Base-by-base conservation (phyloP, 345 rosid species). In the Cardamine occulta region DNA sequence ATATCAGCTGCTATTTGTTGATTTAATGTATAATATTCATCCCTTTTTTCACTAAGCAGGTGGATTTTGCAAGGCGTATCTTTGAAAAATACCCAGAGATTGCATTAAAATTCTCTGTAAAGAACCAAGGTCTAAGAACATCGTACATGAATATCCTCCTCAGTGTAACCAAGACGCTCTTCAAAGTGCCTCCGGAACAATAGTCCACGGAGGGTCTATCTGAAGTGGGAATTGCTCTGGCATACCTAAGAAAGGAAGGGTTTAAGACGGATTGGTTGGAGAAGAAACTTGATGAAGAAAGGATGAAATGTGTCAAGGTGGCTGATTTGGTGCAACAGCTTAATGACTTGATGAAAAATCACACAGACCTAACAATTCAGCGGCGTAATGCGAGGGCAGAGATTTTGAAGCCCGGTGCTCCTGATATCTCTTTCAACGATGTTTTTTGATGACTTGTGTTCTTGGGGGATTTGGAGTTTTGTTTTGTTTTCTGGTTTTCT, bases 241-340 rank as follows among this genome's bases (percentile, higher is more conserved):
- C 24, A 40, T 45, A 42, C 23, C 35, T 74, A 45, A 45, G 2
- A 21, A 31, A 1, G 6, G 62, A 3, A 3, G 72, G 72, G 15
- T 57, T 74, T 24, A 15, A 13, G 57, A 4, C 58, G 14, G 59
- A 74, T 24, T 74, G 72, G 77, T 10, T 64, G 56, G 53, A 55
- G 18, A 54, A 40, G 47, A 64, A 73, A 23, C 31, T 73, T 28
- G 63, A 52, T 28, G 40, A 61, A 23, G 52, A 13, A 14, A 23
- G 23, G 40, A 34, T 14, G 28, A 51, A n/a, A 53, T 11, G 4
- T 19, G 44, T 11, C 19, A 44, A 19, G 45, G 19, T 21, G 44
- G 2, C 2, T 5, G 61, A 53, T 15, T 2, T 68, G 2, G 17
- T 5, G 7, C 2, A 68, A 35, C 23, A 68, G 17, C 2, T 68